Evolutionary conservation across 73 alveolate species (phyloP).

Genomic region (Stentor roeselii): DNA sequence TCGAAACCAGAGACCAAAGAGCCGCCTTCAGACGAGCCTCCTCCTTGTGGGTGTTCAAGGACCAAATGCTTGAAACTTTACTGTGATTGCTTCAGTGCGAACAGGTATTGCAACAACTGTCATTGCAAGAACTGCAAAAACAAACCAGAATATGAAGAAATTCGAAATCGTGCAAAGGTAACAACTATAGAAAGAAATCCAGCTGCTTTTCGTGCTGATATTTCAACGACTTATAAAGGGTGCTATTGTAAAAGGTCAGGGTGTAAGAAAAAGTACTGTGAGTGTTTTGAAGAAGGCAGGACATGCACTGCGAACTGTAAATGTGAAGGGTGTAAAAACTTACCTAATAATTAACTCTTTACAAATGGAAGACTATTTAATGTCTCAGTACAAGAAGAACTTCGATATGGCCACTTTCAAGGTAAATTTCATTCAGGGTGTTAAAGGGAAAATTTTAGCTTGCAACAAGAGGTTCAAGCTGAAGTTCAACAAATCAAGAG

Average conservation of each 20-base stretch:
- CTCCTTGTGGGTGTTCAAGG: constrained; percentile 22
- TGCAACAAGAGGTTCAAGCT: background rate
- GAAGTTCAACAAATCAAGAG: background rate
- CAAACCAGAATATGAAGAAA: background rate
- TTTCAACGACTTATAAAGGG: constrained; percentile 9
- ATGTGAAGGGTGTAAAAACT: constrained; percentile 21
- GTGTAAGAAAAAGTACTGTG: constrained; percentile 42
- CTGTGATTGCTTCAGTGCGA: constrained; percentile 12
- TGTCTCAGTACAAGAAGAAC: background rate
- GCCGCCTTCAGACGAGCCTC: background rate
- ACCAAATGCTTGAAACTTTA: constrained; percentile 7
- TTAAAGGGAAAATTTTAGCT: no score
- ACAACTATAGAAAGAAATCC: constrained; percentile 23
- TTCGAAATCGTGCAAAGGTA: background rate
- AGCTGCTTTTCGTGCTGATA: constrained; percentile 6
- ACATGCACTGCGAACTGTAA: constrained; percentile 33
- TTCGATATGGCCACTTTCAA: background rate
- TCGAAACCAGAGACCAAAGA: background rate
- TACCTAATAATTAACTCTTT: background rate
- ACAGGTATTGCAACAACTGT: background rate
- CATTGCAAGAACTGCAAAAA: constrained; percentile 19
- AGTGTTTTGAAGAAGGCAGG: constrained; percentile 36
- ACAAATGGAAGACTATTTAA: background rate
- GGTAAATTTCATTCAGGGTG: background rate
- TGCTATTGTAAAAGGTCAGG: constrained; percentile 40